phyloP scores from a whole-genome alignment of 768 basidiomycete genomes.

The Macrolepiota fuliginosa region DNA sequence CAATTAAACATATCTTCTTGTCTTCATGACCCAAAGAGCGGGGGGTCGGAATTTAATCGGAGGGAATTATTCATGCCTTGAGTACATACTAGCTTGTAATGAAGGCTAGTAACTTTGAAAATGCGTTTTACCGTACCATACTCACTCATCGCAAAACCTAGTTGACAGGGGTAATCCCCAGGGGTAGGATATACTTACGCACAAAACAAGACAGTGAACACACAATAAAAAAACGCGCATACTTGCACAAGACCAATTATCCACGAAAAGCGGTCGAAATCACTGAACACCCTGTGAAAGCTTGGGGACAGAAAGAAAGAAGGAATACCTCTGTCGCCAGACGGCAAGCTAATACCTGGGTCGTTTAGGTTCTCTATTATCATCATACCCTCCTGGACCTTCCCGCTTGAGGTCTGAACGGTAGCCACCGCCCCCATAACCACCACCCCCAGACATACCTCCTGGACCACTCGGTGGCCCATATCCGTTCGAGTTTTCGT shows the following conservation, averaged over 20 bases:
- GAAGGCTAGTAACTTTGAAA: neutral
- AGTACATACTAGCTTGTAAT: conserved; percentile 2
- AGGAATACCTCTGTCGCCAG: conserved; percentile 14
- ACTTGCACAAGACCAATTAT: conserved; percentile 15
- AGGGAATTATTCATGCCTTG: neutral
- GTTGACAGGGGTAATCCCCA: neutral
- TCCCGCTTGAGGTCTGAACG: conserved; percentile 78
- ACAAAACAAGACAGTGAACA: conserved; percentile 14
- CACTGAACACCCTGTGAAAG: conserved; percentile 3
- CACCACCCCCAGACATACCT: conserved; percentile 37
- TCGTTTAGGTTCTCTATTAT: conserved; percentile 79
- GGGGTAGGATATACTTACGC: conserved; percentile 22
- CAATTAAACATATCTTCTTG: too few species aligned
- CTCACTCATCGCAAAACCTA: conserved; percentile 8
- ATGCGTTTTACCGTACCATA: conserved; percentile 1
- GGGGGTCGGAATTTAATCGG: neutral
- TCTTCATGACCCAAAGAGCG: too few species aligned
- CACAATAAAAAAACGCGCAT: conserved; percentile 12
- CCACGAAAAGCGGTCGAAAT: conserved; percentile 6
- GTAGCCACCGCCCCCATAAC: conserved; percentile 50
- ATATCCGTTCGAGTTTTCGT: conserved; percentile 52
- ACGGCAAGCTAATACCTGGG: conserved; percentile 62
- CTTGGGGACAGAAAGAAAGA: conserved; percentile 11
- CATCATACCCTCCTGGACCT: conserved; percentile 75
- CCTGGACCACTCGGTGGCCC: conserved; percentile 44